Evolutionary conservation across 2,329 filamentous ascomycete species (phyloP).

Genomic region (Meredithiella fracta): DNA sequence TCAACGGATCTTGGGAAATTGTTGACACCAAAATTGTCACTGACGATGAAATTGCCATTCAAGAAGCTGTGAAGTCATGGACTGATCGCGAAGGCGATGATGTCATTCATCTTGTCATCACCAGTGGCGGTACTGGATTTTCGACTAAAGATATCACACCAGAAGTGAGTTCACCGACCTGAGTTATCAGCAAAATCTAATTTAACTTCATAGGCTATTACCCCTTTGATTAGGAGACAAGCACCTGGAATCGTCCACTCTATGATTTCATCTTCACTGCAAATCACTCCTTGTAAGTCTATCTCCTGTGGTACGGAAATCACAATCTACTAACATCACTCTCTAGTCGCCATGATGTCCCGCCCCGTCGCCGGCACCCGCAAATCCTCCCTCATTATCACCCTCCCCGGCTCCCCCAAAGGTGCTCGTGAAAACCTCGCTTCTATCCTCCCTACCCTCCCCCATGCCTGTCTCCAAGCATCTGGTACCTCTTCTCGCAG

Average conservation of each 20-base stretch:
- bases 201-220: slow-evolving; percentile 44
- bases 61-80: slow-evolving; percentile 55
- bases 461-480: slow-evolving; percentile 86
- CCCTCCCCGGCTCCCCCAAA: slow-evolving; percentile 85
- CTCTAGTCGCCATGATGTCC: slow-evolving; percentile 83
- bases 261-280: slow-evolving; percentile 73
- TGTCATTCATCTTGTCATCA: slow-evolving; percentile 59
- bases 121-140: slow-evolving; percentile 89
- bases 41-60: slow-evolving; percentile 60
- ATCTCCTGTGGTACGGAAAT: neutral
- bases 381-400: slow-evolving; percentile 67
- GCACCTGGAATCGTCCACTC: slow-evolving; percentile 86
- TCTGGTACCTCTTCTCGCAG: slow-evolving; percentile 55
- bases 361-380: slow-evolving; percentile 79
- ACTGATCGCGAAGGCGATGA: slow-evolving; percentile 42
- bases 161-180: slow-evolving; percentile 39
- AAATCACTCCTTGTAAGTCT: slow-evolving; percentile 75
- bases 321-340: slow-evolving; percentile 12
- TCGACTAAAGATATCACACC: slow-evolving; percentile 72
- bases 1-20: slow-evolving; percentile 48
- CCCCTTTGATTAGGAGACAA: slow-evolving; percentile 62
- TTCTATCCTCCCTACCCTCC: slow-evolving; percentile 73
- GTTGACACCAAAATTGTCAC: slow-evolving; percentile 57
- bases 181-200: neutral
- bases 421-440: slow-evolving; percentile 88